phyloP scores from a whole-genome alignment of 2,329 filamentous ascomycete genomes.

The Fusarium annulatum region DNA sequence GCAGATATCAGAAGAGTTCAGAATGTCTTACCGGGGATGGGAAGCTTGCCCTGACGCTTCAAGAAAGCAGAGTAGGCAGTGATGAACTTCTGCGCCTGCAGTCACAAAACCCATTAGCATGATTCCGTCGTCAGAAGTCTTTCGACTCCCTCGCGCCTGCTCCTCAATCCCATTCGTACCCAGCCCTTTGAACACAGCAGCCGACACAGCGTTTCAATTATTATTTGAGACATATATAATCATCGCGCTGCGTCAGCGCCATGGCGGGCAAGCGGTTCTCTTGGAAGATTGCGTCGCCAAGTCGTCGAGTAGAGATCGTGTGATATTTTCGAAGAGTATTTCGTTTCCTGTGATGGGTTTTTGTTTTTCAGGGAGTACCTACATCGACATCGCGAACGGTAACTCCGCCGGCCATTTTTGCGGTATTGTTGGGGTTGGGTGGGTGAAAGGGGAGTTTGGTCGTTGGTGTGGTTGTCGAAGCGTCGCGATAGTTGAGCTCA shows the following conservation, averaged over 20 bases:
- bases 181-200: conserved; percentile 29
- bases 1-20: fast-evolving
- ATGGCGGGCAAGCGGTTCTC: conserved; percentile 37
- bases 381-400: conserved; percentile 88
- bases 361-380: conserved; percentile 58
- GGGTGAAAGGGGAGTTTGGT: conserved; percentile 40
- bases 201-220: conserved; percentile 34
- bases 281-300: conserved; percentile 46
- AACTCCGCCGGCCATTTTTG: conserved; percentile 83
- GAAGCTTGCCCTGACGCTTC: conserved; percentile 94
- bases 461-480: conserved; percentile 49
- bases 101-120: conserved; percentile 70
- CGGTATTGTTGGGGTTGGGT: conserved; percentile 57
- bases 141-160: conserved; percentile 79
- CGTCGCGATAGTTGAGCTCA: conserved; percentile 41
- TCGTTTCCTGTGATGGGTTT: conserved; percentile 15
- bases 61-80: conserved; percentile 86
- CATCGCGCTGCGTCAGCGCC: conserved; percentile 38
- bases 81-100: conserved; percentile 90
- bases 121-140: conserved; percentile 80
- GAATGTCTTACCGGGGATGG: conserved; percentile 79
- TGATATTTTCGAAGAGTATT: background rate
- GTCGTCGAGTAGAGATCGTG: conserved; percentile 41
- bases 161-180: conserved; percentile 56
- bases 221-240: conserved; percentile 7